Evolutionary conservation across 345 rosid species (phyloP).

Genomic region (Lepidium sativum): DNA sequence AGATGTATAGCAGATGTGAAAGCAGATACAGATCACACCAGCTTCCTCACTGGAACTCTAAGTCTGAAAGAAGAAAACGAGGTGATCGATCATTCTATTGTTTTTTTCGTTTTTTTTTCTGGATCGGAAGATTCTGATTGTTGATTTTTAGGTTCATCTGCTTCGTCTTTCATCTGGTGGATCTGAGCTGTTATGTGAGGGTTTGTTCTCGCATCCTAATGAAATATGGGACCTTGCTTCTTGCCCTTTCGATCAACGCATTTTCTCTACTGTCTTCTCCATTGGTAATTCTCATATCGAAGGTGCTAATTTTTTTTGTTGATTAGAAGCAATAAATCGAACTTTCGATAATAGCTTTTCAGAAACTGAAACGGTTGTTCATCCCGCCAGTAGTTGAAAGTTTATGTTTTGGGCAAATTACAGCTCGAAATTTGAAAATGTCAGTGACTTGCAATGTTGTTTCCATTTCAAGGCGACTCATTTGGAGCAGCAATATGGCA

Average conservation of each 20-base stretch:
- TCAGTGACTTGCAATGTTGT: neutral
- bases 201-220: constrained; percentile 78
- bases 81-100: constrained; percentile 27
- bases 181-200: constrained; percentile 81
- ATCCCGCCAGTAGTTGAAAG: neutral
- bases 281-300: constrained; percentile 38
- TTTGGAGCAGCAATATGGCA: constrained; percentile 91
- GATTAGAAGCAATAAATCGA: neutral
- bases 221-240: constrained; percentile 93
- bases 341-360: neutral
- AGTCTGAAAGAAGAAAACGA: constrained; percentile 89
- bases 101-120: neutral
- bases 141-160: constrained; percentile 63
- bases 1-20: constrained; percentile 86
- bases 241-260: constrained; percentile 87
- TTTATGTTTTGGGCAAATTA: neutral
- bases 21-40: constrained; percentile 87
- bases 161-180: constrained; percentile 77
- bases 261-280: constrained; percentile 80
- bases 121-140: constrained; percentile 11
- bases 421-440: neutral
- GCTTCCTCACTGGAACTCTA: constrained; percentile 90
- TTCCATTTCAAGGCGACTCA: constrained; percentile 49
- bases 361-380: neutral
- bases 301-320: neutral